phyloP scores from a whole-genome alignment of 2,329 filamentous ascomycete genomes.

The Ophiostoma angusticollis region DNA sequence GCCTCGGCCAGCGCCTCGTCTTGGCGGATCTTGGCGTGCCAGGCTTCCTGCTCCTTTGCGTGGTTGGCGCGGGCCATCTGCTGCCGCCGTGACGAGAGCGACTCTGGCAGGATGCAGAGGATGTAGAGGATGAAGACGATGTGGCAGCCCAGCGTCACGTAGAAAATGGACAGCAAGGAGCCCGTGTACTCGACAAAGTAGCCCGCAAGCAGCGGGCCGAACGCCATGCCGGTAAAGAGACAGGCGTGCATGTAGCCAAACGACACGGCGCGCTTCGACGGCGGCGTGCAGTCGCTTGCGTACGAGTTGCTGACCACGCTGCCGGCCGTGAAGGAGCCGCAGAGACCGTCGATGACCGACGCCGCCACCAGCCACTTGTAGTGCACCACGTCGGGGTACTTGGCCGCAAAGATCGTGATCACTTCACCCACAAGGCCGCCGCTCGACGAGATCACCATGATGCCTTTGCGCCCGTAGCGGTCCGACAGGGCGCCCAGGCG shows the following conservation, averaged over 20 bases:
- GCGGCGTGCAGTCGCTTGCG: slow-evolving; percentile 74
- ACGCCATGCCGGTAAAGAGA: slow-evolving; percentile 76
- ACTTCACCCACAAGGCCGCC: slow-evolving; percentile 66
- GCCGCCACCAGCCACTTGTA: slow-evolving; percentile 72
- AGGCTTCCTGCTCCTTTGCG: slow-evolving; percentile 28
- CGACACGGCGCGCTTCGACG: slow-evolving; percentile 63
- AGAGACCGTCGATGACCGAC: slow-evolving; percentile 65
- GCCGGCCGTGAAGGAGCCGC: slow-evolving; percentile 77
- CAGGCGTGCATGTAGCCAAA: slow-evolving; percentile 87
- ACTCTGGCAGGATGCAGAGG: slow-evolving; percentile 66
- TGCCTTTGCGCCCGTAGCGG: slow-evolving; percentile 62
- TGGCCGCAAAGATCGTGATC: slow-evolving; percentile 66
- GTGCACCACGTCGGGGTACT: slow-evolving; percentile 56
- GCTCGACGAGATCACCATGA: slow-evolving; percentile 60
- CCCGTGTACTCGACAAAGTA: slow-evolving; percentile 67
- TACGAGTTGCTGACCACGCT: slow-evolving; percentile 72
- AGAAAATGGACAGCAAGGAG: slow-evolving; percentile 70
- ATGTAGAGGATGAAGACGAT: slow-evolving; percentile 61
- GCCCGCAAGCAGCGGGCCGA: slow-evolving; percentile 72
- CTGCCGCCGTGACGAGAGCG: slow-evolving; percentile 62
- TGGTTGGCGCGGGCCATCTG: slow-evolving; percentile 57
- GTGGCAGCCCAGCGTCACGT: slow-evolving; percentile 63
- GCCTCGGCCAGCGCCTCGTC: slow-evolving; percentile 7
- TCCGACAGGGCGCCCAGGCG: slow-evolving; percentile 79
- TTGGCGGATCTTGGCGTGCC: slow-evolving; percentile 19